phyloP scores from a whole-genome alignment of 768 basidiomycete genomes.

The Suillus discolor region DNA sequence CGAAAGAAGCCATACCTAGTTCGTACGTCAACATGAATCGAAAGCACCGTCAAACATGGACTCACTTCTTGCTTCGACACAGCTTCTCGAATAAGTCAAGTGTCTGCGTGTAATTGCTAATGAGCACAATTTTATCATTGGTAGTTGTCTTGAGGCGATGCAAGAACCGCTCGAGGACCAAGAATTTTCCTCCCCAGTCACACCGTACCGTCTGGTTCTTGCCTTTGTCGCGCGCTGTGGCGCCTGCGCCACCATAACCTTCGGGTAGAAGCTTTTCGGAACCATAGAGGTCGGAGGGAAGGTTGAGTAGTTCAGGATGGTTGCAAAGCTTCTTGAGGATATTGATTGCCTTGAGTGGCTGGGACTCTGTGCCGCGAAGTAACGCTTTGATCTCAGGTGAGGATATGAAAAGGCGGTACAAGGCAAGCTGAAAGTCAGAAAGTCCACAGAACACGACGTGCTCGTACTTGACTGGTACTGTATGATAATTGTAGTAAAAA shows the following conservation, averaged over 20 bases:
- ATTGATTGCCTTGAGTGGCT: constrained; percentile 96
- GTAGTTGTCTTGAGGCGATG: constrained; percentile 81
- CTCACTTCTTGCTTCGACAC: constrained; percentile 81
- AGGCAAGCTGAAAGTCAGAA: constrained; percentile 78
- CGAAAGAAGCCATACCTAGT: constrained; percentile 86
- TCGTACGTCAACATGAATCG: not conserved
- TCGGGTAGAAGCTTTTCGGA: constrained; percentile 82
- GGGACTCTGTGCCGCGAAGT: constrained; percentile 83
- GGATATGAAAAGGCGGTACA: constrained; percentile 89
- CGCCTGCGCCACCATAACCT: constrained; percentile 64
- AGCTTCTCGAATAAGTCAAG: constrained; percentile 91
- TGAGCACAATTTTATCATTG: constrained; percentile 93
- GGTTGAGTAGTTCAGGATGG: constrained; percentile 86
- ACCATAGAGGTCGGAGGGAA: constrained; percentile 83
- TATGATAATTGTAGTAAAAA: constrained; percentile 14
- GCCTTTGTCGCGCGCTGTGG: constrained; percentile 43
- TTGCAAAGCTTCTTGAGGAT: constrained; percentile 95
- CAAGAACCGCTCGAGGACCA: constrained; percentile 90
- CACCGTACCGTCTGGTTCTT: constrained; percentile 59
- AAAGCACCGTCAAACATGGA: constrained; percentile 8
- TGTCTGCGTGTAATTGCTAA: constrained; percentile 96
- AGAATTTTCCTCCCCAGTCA: constrained; percentile 90
- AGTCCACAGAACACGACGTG: constrained; percentile 93
- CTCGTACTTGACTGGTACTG: constrained; percentile 99
- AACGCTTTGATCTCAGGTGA: constrained; percentile 92